Base-by-base conservation (phyloP, 768 basidiomycete species). In the Lyophyllum atratum region DNA sequence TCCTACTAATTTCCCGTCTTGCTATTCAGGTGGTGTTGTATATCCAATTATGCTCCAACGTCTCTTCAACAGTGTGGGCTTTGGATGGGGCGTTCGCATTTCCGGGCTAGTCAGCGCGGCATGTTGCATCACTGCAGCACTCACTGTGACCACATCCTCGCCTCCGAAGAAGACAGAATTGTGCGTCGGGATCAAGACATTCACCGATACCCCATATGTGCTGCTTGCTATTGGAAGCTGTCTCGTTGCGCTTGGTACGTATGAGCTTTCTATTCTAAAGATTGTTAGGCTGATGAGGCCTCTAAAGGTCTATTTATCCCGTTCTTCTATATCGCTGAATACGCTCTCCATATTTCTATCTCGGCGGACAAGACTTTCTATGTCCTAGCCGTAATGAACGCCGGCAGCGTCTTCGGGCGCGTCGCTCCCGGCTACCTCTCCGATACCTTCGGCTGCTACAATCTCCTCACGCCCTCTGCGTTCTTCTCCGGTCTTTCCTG, bases 291-390 rank as follows among this genome's bases (percentile, higher is more conserved):
- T 31, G 44, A 14, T 28, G 17, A 39, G 15, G 12, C 10, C 26
- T n/a, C 24, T 40, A 4, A 61, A 90, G 89, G 87, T 25, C 71
- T 89, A 4, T 90, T 88, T 70, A 85, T 84, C 22, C 89, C 89
- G 7, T 85, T 82, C 68, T 86, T 89, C 66, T 91, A 84, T 72
- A 83, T 91, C 52, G 80, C 83, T 21, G 78, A 81, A 49, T 89
- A 85, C 67, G 74, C 86, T 19, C 72, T 74, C 53, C 77, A 76
- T 42, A 70, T 79, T 55, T 70, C 66, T 46, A 69, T 82, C 37
- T 58, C 77, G 2, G 51, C 76, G 7, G 53, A 71, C 42, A 72
- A 70, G 25, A 75, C 81, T 0, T 83, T 86, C 70, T 80, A 78
- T 61, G 77, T 86, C 6, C 77, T 90, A 19, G 83, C 88, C 0